Base-by-base conservation (phyloP, 495 filamentous ascomycete species). In the Penicillium bovifimosum region DNA sequence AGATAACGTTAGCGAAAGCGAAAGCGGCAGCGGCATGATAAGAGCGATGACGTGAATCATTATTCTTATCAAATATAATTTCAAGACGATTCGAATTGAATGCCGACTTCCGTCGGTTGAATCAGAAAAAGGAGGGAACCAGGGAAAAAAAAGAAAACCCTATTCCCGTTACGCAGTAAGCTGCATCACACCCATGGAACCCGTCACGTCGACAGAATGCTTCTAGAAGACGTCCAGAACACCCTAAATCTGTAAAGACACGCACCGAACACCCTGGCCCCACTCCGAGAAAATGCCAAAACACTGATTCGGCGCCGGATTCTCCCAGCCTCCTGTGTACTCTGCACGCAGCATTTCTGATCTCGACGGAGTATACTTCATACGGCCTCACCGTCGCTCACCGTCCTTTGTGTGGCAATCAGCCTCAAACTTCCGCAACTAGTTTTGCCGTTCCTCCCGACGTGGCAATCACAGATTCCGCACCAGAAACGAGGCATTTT, bases 41-140 rank as follows among this genome's bases (percentile, higher is more conserved):
- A 60, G 44, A 49, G 45, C 43, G 38, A 63, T 65, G 63, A 65
- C 63, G 63, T 59, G 56, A 54, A 54, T 45, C 56, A 46, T 65
- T 55, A 54, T 53, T 61, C 62, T 65, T 64, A 64, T 64, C 62
- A 24, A 24, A 34, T 47, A 7, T 42, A 1, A 24, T 41, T 52
- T 43, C 9, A 31, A 24, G 20, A 24, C 20, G 20, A 24, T 24
- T 7, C 34, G 27, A 20, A 10, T 35, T 27, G 27, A 24, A 44
- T 62, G 55, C 50, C 54, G 57, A 52, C 43, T 50, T 46, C 46
- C 54, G 39, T 41, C 39, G 43, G 17, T 41, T 31, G 6, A 32
- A 44, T 41, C 45, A 16, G 17, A 46, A 14, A 33, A 40, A 7
- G 28, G 8, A 24, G 5, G 27, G 9, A 47, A 38, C 13, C 13